A percentile compares a stretch with the other conserved stretches of the same genome.
phyloP scores from a whole-genome alignment of 495 filamentous ascomycete species.

The Hypoxylon lienhwacheense region DNA sequence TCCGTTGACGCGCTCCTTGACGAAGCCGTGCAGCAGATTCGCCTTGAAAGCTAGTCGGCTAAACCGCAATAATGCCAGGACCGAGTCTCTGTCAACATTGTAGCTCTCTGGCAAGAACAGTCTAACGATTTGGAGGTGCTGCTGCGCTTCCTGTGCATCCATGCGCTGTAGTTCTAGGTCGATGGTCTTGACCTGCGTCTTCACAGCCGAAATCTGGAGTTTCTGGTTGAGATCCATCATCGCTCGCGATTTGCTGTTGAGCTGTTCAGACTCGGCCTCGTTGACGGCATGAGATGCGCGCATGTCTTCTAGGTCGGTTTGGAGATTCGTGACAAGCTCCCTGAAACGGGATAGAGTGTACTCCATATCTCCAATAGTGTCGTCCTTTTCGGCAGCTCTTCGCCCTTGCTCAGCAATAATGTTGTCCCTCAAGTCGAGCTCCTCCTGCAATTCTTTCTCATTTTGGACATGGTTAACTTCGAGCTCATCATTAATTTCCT shows the following conservation, averaged over 20 bases:
- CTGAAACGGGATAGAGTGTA: constrained; percentile 86
- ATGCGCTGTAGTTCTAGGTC: constrained; percentile 85
- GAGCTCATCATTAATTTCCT: constrained; percentile 91
- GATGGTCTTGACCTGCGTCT: constrained; percentile 90
- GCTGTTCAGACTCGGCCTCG: constrained; percentile 85
- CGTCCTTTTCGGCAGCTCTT: constrained; percentile 66
- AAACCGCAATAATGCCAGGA: constrained; percentile 82
- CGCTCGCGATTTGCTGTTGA: constrained; percentile 78
- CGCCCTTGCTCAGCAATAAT: constrained; percentile 75
- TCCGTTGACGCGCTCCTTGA: constrained; percentile 71
- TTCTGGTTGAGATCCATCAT: constrained; percentile 98
- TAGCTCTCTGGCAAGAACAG: constrained; percentile 90
- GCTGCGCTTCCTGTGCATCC: constrained; percentile 84
- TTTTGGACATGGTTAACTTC: constrained; percentile 91
- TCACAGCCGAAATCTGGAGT: constrained; percentile 82
- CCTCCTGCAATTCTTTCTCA: constrained; percentile 91
- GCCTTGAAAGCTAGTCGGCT: constrained; percentile 89
- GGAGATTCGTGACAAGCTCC: constrained; percentile 81
- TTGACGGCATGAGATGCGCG: constrained; percentile 86
- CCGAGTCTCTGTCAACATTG: constrained; percentile 74
- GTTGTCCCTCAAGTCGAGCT: constrained; percentile 79
- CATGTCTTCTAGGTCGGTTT: constrained; percentile 88
- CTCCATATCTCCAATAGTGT: constrained; percentile 80
- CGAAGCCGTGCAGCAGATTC: constrained; percentile 71
- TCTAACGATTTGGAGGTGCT: constrained; percentile 83